phyloP scores from a whole-genome alignment of 768 basidiomycete species.

The Amyloporia xantha region DNA sequence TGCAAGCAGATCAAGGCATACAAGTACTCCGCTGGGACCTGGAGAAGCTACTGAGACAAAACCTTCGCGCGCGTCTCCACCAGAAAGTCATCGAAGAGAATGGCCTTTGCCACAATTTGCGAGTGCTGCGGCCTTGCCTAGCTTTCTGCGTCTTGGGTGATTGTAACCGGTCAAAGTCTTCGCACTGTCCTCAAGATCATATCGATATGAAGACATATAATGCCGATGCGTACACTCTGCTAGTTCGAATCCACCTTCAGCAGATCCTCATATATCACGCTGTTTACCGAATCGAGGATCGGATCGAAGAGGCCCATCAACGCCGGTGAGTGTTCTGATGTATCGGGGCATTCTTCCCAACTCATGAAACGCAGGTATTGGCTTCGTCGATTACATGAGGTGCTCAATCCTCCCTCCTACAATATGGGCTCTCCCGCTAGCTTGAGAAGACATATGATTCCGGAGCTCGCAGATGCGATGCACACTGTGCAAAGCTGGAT shows the following conservation, averaged over 20 bases:
- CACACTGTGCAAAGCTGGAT: constrained; percentile 41
- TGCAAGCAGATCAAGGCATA: constrained; percentile 1
- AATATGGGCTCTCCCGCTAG: constrained; percentile 37
- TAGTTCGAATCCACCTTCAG: constrained; percentile 39
- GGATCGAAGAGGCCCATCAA: constrained; percentile 1
- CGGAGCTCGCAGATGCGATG: constrained; percentile 31
- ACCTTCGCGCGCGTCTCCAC: constrained; percentile 24
- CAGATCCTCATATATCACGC: constrained; percentile 43
- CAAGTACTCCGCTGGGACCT: constrained; percentile 15
- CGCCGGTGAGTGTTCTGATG: background rate
- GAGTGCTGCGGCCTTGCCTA: constrained; percentile 36
- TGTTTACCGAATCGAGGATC: constrained; percentile 12
- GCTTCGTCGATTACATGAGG: constrained; percentile 41
- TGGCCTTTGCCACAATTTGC: constrained; percentile 22
- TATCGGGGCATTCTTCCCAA: background rate
- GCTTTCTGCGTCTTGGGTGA: constrained; percentile 2
- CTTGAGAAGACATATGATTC: constrained; percentile 31
- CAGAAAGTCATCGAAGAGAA: constrained; percentile 28
- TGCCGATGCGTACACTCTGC: constrained; percentile 32
- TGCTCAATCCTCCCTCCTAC: constrained; percentile 40
- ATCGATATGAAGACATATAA: constrained; percentile 19
- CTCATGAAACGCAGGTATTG: constrained; percentile 43
- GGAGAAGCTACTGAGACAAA: constrained; percentile 16
- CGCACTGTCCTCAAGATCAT: constrained; percentile 36
- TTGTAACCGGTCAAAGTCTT: constrained; percentile 13